Percentiles rank a stretch among this genome's conserved stretches.
Evolutionary conservation across 768 basidiomycete genomes (phyloP).

Genomic region (Inosperma sp.): DNA sequence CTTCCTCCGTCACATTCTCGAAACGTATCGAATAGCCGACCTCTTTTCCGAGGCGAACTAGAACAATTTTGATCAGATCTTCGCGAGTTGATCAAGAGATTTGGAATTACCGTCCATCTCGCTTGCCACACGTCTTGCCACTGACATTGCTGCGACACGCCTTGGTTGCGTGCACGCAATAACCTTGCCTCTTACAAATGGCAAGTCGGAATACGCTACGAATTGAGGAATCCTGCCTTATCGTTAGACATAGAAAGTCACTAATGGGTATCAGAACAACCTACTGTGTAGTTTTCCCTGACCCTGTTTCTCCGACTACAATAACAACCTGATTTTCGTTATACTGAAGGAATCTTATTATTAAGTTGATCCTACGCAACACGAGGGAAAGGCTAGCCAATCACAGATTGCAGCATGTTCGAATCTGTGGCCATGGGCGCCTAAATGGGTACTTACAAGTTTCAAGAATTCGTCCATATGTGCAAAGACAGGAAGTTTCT

Average conservation of each 20-base stretch:
- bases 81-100: not conserved
- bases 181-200: constrained; percentile 82
- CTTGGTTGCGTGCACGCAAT: constrained; percentile 96
- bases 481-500: no score
- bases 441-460: no score
- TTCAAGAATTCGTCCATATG: no score
- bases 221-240: constrained; percentile 62
- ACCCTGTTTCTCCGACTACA: constrained; percentile 92
- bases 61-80: constrained; percentile 2
- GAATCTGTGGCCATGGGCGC: no score
- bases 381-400: no score
- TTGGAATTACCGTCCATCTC: constrained; percentile 87
- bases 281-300: constrained; percentile 92
- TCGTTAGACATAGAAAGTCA: constrained; percentile 7
- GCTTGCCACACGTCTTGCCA: constrained; percentile 96
- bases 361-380: no score
- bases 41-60: constrained; percentile 87
- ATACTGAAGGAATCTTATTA: constrained; percentile 47
- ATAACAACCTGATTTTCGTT: constrained; percentile 78
- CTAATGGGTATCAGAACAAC: not conserved
- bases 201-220: constrained; percentile 88
- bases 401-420: no score
- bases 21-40: constrained; percentile 99
- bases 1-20: constrained; percentile 89
- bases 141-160: constrained; percentile 95